Conservation (phyloP, 257 asterid genomes). For the Nyctanthes arbortristis region DNA sequence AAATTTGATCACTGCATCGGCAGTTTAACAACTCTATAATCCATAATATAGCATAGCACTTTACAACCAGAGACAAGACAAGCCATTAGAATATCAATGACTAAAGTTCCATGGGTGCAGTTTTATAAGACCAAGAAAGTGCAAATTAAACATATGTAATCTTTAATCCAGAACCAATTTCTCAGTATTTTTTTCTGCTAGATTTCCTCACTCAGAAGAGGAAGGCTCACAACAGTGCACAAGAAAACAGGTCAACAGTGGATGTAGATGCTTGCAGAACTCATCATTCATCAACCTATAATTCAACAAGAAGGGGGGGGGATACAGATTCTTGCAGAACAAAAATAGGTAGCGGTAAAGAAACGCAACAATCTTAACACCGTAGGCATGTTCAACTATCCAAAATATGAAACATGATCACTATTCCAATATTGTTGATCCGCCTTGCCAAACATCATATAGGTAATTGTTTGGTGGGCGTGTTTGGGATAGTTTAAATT, state of each 20-base stretch:
- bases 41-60: neutral
- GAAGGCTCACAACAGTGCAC: neutral
- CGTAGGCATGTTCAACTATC: neutral
- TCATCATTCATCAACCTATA: neutral
- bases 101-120: neutral
- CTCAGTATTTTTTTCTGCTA: neutral
- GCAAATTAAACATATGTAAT: neutral
- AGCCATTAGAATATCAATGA: neutral
- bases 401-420: neutral
- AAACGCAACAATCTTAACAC: neutral
- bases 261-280: neutral
- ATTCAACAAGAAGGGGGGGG: neutral
- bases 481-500: too few species aligned
- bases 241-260: neutral
- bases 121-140: neutral
- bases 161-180: neutral
- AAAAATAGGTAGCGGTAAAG: conserved; percentile 4
- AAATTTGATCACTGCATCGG: too few species aligned
- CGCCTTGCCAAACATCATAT: too few species aligned
- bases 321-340: neutral
- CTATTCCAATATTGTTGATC: too few species aligned
- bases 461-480: too few species aligned
- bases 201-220: neutral
- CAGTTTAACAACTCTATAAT: neutral
- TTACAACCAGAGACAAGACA: neutral